These are phyloP conservation scores for Trebouxia sp. DNA, from an alignment of 139 green algal genomes.

Conservation along the genomic window DNA sequence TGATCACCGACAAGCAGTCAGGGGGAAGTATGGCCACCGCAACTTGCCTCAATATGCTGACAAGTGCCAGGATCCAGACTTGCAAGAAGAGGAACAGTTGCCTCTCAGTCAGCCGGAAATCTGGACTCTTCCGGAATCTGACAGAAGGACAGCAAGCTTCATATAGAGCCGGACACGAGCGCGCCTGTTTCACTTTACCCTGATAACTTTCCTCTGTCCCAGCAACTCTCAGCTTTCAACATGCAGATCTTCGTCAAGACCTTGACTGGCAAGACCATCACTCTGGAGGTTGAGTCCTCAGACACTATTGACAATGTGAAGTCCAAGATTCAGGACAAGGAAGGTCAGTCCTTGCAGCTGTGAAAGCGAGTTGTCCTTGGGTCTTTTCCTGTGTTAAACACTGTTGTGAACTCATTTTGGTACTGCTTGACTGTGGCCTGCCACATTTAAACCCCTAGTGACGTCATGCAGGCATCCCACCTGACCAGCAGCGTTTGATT, in stretches of 20 bases:
- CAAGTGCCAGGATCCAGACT: no score
- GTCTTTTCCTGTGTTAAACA: no score
- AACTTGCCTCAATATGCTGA: no score
- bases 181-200: not conserved
- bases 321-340: constrained; percentile 89
- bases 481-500: constrained; percentile 96
- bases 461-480: constrained; percentile 77
- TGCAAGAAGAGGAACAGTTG: not conserved
- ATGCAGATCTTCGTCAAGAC: constrained; percentile 96
- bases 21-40: no score
- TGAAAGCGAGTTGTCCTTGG: no score
- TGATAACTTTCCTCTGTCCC: not conserved
- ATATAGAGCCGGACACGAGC: not conserved
- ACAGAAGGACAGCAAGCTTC: not conserved
- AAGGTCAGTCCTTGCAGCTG: no score
- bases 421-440: no score
- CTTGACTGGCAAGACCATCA: constrained; percentile 84
- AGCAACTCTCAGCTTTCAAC: not conserved
- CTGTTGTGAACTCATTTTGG: no score
- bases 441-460: not conserved
- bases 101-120: not conserved
- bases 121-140: constrained; percentile 6
- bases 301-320: constrained; percentile 87
- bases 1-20: not conserved
- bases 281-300: constrained; percentile 75